phyloP scores from a whole-genome alignment of 768 basidiomycete species.

The Phanerochaete carnosa region DNA sequence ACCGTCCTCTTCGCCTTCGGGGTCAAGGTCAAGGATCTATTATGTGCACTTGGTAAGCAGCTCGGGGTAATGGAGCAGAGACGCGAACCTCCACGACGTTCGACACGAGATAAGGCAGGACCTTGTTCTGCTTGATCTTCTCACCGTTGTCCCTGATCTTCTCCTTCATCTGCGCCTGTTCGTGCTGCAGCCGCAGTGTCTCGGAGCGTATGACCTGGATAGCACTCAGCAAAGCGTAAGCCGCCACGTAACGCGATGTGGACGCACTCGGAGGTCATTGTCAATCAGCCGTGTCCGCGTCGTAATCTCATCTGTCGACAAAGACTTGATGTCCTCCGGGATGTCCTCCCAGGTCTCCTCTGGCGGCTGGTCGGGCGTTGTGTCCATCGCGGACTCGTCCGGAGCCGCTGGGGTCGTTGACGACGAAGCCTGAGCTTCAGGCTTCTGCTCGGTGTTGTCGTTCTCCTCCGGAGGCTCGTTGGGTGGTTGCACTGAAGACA shows the following conservation, averaged over 20 bases:
- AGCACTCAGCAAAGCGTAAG: slow-evolving; percentile 2
- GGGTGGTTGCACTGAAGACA: slow-evolving; percentile 60
- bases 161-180: slow-evolving; percentile 95
- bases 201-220: slow-evolving; percentile 96
- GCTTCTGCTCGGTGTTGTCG: slow-evolving; percentile 44
- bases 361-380: slow-evolving; percentile 61
- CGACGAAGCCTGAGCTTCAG: slow-evolving; percentile 36
- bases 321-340: slow-evolving; percentile 77
- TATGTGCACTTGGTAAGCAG: neutral
- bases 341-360: slow-evolving; percentile 92
- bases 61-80: neutral
- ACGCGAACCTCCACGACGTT: slow-evolving; percentile 90
- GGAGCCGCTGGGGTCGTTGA: slow-evolving; percentile 27
- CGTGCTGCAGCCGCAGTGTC: slow-evolving; percentile 86
- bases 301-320: slow-evolving; percentile 82
- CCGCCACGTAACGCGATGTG: neutral
- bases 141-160: slow-evolving; percentile 98
- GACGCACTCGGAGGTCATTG: slow-evolving; percentile 87
- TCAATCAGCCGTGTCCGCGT: slow-evolving; percentile 92
- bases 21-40: slow-evolving; percentile 92
- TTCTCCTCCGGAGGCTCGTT: slow-evolving; percentile 30
- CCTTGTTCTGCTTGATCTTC: slow-evolving; percentile 99
- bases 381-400: slow-evolving; percentile 57
- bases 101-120: slow-evolving; percentile 94
- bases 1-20: slow-evolving; percentile 90